Evolutionary conservation across 257 asterid species (phyloP), one percentile per base, ranked within the genome.

Genomic region (Penstemon newberryi): DNA sequence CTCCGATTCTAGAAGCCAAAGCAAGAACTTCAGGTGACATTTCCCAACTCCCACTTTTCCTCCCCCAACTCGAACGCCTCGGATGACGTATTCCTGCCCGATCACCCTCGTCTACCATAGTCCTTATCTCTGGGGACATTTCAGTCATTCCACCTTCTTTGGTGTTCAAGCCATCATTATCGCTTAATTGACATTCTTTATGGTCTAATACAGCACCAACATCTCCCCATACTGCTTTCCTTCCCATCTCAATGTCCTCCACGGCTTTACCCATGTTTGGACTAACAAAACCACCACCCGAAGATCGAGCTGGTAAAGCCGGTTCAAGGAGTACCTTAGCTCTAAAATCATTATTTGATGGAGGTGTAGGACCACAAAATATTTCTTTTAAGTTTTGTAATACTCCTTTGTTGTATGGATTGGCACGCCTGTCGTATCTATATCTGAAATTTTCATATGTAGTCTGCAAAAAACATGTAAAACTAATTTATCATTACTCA

Each of bases 1-100:
- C 99, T 49, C 87, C 95, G 82, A 82, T 81, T 81, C 97, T 81
- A 6, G 97, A 85, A 7, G 99, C 87, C 85, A 90, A 67, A 54
- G 99, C 96, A 19, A 90, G 87, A 46, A 93, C 96, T 82, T 93
- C 99, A 7, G 99, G 99, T 4, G 99, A 89, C 96, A 89, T 93
- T 64, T 93, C 99, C 99, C 97, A 94, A 77, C 87, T 94, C 33
- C 33, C 33, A 39, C 97, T 89, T 73, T 85, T 89, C 80, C 97
- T 83, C 40, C 97, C 99, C 99, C 99, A 89, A 50, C 89, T 89
- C 3, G 97, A 87, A 36, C 95, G 85, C 68, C 95, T 85, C 0
- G 95, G 83, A 72, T 89, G 33, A 25, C 33, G 95, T 50, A 49
- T 11, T 10, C 18, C 54, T 49, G 54, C 53, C 7, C 0, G 53